Conservation (phyloP, 345 rosid species). For the Raphanus sativus region DNA sequence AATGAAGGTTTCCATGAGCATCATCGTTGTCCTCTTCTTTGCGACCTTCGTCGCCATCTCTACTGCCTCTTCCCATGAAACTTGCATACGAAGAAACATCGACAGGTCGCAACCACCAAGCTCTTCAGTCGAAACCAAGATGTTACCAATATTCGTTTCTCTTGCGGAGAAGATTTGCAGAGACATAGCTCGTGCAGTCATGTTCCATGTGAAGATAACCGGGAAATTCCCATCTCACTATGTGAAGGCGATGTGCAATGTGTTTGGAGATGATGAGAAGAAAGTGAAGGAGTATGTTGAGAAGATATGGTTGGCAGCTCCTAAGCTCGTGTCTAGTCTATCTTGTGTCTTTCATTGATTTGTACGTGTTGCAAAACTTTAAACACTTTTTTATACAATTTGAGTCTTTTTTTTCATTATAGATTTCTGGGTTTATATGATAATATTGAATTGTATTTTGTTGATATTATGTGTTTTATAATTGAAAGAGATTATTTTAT, state of each 20-base stretch:
- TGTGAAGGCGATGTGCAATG: constrained; percentile 16
- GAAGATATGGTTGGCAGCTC: constrained; percentile 20
- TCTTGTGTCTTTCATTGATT: constrained; percentile 11
- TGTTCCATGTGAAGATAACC: constrained; percentile 16
- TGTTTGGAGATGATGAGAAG: constrained; percentile 20
- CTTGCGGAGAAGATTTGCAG: background rate
- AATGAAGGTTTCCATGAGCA: constrained; percentile 3
- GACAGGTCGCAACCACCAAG: background rate
- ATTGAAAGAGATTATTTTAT: no score
- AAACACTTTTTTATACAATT: no score
- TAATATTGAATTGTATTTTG: no score
- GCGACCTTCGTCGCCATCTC: background rate
- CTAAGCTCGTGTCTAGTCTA: background rate
- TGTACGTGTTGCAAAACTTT: background rate
- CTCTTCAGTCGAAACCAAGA: background rate
- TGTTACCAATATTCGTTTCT: background rate
- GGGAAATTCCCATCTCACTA: constrained; percentile 12
- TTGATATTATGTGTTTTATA: no score
- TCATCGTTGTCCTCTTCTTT: background rate
- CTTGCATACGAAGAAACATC: constrained; percentile 22
- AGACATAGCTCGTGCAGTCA: constrained; percentile 15
- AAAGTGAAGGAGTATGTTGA: constrained; percentile 23
- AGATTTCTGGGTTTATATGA: no score
- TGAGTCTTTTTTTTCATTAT: background rate
- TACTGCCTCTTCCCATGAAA: background rate